Percentiles rank a stretch among this genome's conserved stretches.
phyloP scores from a whole-genome alignment of 306 rosid genomes.

The Corylus heterophylla region DNA sequence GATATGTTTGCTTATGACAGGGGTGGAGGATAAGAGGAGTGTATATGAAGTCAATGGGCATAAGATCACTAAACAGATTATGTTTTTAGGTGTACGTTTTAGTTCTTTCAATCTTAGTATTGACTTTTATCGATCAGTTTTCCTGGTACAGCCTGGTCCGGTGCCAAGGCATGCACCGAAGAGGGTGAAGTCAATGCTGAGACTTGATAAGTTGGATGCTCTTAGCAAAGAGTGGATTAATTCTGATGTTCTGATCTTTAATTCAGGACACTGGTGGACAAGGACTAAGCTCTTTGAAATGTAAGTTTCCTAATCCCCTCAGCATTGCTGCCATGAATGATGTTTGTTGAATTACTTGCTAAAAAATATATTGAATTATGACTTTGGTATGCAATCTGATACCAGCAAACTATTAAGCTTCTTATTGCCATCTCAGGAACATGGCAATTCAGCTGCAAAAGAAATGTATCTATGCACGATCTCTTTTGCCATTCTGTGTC shows the following conservation, averaged over 20 bases:
- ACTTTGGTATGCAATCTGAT: not conserved
- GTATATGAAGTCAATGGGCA: constrained; percentile 80
- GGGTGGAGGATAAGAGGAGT: constrained; percentile 70
- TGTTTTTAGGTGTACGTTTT: constrained; percentile 67
- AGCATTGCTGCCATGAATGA: constrained; percentile 1
- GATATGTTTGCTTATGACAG: constrained; percentile 79
- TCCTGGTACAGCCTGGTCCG: constrained; percentile 60
- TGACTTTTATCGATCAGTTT: constrained; percentile 84
- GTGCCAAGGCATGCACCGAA: constrained; percentile 59
- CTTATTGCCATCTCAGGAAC: not conserved
- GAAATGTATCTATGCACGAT: not conserved
- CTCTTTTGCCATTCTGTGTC: not conserved
- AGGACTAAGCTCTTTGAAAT: constrained; percentile 67
- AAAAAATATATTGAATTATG: not conserved
- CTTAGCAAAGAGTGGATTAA: constrained; percentile 78
- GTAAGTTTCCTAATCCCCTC: constrained; percentile 51
- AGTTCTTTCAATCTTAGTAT: constrained; percentile 53
- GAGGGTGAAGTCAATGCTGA: constrained; percentile 68
- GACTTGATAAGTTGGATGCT: constrained; percentile 72
- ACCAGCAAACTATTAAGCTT: not conserved
- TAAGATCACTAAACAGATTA: constrained; percentile 61
- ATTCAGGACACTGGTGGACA: constrained; percentile 97
- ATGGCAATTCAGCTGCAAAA: not conserved
- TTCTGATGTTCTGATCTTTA: constrained; percentile 81
- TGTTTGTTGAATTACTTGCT: not conserved